Conservation (phyloP, 2,329 filamentous ascomycete genomes). For the Fusarium stilboides region DNA sequence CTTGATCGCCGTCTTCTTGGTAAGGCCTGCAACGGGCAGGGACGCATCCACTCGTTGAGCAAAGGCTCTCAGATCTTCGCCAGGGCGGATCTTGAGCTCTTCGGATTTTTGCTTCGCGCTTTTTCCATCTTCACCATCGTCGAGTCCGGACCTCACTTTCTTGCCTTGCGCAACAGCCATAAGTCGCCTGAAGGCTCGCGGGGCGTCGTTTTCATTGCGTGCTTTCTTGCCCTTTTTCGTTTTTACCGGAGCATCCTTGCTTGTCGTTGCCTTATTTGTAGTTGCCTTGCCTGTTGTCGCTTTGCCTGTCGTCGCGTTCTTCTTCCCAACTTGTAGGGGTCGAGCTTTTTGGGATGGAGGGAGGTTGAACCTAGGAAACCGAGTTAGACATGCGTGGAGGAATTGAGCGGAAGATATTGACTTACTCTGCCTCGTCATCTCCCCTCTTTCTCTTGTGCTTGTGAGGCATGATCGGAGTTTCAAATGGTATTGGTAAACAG, state of each 20-base stretch:
- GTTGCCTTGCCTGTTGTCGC: constrained; percentile 28
- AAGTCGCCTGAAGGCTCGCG: constrained; percentile 87
- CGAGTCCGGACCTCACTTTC: constrained; percentile 74
- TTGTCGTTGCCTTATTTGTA: constrained; percentile 51
- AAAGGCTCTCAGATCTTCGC: constrained; percentile 88
- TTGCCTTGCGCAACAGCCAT: constrained; percentile 81
- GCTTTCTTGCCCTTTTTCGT: constrained; percentile 61
- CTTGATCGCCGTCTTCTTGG: constrained; percentile 70
- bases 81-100: constrained; percentile 81
- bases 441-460: constrained; percentile 82
- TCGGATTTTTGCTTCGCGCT: constrained; percentile 43
- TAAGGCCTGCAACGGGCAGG: constrained; percentile 81
- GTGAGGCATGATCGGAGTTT: constrained; percentile 76
- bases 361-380: constrained; percentile 62
- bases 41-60: constrained; percentile 86
- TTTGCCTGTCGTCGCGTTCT: constrained; percentile 50
- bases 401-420: not conserved
- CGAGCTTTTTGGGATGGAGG: constrained; percentile 65
- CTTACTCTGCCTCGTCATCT: constrained; percentile 58
- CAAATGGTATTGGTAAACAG: too few species aligned
- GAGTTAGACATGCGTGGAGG: constrained; percentile 32
- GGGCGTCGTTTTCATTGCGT: constrained; percentile 80
- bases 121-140: constrained; percentile 72
- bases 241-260: constrained; percentile 49
- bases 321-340: constrained; percentile 63